Evolutionary conservation across 768 basidiomycete genomes (phyloP).

Genomic region (Pseudohyphozyma bogoriensis): DNA sequence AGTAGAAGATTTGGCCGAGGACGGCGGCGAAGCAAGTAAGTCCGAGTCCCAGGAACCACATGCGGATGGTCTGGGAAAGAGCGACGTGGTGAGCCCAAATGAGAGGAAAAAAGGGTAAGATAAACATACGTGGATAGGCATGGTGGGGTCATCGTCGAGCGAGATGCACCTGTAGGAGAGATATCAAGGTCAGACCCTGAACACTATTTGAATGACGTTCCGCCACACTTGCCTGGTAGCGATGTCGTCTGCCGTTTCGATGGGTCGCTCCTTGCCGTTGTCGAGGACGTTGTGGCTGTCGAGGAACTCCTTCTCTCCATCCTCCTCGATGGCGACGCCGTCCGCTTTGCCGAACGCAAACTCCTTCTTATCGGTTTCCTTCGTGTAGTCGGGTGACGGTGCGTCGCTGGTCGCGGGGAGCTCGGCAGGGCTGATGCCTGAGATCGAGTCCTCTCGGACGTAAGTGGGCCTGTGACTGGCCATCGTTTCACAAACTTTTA

Average conservation of each 20-base stretch:
- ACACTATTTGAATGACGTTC: too few species aligned
- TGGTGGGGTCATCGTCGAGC: slow-evolving; percentile 26
- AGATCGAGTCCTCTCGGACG: neutral
- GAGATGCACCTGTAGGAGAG: slow-evolving; percentile 3
- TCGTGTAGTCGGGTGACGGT: neutral
- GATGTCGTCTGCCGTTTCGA: slow-evolving; percentile 26
- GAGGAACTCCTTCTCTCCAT: slow-evolving; percentile 4
- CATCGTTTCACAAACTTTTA: too few species aligned
- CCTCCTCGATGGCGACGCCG: neutral
- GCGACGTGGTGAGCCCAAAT: slow-evolving; percentile 22
- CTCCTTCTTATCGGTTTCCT: neutral
- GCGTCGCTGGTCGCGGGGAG: neutral
- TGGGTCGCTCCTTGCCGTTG: slow-evolving; percentile 29
- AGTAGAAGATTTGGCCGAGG: slow-evolving; percentile 43
- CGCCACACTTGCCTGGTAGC: slow-evolving; percentile 18
- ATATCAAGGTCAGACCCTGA: neutral
- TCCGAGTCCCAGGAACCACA: slow-evolving; percentile 34
- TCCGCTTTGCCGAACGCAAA: neutral
- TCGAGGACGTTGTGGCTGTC: slow-evolving; percentile 13
- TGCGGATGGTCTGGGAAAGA: slow-evolving; percentile 31
- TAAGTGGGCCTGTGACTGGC: too few species aligned
- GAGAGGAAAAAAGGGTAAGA: slow-evolving; percentile 7
- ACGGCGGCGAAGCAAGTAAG: slow-evolving; percentile 30
- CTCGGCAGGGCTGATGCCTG: neutral
- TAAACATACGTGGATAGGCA: slow-evolving; percentile 30